Evolutionary conservation across 306 rosid genomes (phyloP).

Genomic region (Prunus campanulata): DNA sequence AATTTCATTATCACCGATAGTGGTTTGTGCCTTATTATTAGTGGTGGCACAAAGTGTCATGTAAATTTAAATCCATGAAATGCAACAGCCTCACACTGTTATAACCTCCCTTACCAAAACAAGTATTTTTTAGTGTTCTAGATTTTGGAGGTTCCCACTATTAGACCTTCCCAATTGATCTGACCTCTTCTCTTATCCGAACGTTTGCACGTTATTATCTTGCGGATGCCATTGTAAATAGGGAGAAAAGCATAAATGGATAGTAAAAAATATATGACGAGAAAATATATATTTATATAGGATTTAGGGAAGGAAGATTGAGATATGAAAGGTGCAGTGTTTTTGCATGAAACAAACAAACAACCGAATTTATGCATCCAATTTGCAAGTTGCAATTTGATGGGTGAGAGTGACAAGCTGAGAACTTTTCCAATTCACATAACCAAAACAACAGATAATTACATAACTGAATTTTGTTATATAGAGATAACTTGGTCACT

Average conservation of each 20-base stretch:
- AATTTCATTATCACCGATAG: too few relatives aligned
- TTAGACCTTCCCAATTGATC: neutral
- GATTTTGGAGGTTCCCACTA: neutral
- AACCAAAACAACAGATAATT: neutral
- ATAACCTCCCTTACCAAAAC: neutral
- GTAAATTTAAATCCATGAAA: neutral
- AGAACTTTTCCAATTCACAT: neutral
- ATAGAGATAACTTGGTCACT: neutral
- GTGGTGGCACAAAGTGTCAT: conserved; percentile 7
- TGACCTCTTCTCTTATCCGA: too few relatives aligned
- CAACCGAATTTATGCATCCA: neutral
- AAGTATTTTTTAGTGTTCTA: neutral
- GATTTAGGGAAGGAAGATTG: neutral
- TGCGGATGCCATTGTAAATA: accelerated
- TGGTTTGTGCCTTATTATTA: too few relatives aligned
- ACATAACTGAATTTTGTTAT: conserved; percentile 12
- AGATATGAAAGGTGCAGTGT: neutral
- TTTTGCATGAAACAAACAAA: neutral
- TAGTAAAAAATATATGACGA: too few relatives aligned
- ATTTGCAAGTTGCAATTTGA: too few relatives aligned
- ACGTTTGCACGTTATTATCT: too few relatives aligned
- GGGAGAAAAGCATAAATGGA: too few relatives aligned
- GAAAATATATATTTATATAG: too few relatives aligned
- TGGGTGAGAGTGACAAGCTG: too few relatives aligned
- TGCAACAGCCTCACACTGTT: neutral